These are phyloP conservation scores for Solanum chaucha DNA, from an alignment of 257 asterid genomes.

Conservation along the genomic window DNA sequence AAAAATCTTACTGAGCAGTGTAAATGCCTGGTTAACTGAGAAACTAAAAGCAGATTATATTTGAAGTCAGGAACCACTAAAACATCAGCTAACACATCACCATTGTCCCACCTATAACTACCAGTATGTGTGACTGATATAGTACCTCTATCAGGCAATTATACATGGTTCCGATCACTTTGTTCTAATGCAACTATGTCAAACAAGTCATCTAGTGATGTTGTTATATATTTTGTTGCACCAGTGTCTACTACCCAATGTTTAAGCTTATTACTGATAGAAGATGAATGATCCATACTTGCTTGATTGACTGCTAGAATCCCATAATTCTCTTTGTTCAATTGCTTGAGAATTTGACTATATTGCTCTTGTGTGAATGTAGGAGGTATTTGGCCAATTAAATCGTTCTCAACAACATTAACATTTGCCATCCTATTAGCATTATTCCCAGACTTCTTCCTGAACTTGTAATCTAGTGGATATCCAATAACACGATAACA, in stretches of 20 bases:
- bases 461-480: not conserved
- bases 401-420: not conserved
- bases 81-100: not conserved
- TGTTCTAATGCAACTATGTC: not conserved
- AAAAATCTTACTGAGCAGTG: not conserved
- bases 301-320: not conserved
- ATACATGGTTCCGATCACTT: not conserved
- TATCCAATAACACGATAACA: not conserved
- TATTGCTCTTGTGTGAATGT: not conserved
- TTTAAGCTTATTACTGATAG: too few relatives aligned
- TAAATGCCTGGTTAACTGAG: not conserved
- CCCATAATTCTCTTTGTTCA: not conserved
- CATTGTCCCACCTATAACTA: not conserved
- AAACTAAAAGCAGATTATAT: too few relatives aligned
- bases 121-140: not conserved
- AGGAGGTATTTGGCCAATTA: not conserved
- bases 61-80: not conserved
- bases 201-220: not conserved
- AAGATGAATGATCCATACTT: too few relatives aligned
- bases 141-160: not conserved
- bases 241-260: not conserved
- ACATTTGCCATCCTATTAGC: not conserved
- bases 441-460: not conserved
- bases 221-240: not conserved
- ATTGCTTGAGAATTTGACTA: not conserved